A percentile compares a stretch with the other conserved stretches of the same genome.
phyloP scores from a whole-genome alignment of 352 stramenopile genomes.

The Globisporangium okanoganense region DNA sequence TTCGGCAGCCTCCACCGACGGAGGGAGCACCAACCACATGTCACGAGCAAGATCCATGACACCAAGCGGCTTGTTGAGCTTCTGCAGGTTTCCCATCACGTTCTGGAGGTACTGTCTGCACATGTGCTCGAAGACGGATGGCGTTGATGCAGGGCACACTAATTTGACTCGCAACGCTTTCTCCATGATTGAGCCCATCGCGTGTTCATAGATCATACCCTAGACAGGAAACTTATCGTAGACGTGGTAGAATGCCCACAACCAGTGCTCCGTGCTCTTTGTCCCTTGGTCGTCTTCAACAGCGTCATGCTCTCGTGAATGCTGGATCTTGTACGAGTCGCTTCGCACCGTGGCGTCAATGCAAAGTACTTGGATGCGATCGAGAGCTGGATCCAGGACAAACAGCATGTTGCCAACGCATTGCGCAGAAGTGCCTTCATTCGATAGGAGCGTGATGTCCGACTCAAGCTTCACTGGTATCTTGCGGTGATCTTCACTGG shows the following conservation, averaged over 20 bases:
- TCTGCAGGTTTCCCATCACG: conserved; percentile 43
- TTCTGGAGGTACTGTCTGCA: conserved; percentile 19
- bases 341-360: conserved; percentile 36
- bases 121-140: background rate
- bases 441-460: conserved; percentile 6
- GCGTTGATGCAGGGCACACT: conserved; percentile 6
- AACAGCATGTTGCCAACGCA: conserved; percentile 29
- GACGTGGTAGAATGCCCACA: conserved; percentile 33
- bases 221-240: conserved; percentile 53
- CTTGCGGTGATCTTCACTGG: conserved; percentile 27
- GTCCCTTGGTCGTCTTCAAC: background rate
- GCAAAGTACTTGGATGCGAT: conserved; percentile 14
- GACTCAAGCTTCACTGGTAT: conserved; percentile 21
- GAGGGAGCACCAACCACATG: background rate
- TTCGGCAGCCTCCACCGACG: background rate
- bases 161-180: conserved; percentile 23
- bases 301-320: conserved; percentile 3
- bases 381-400: conserved; percentile 18
- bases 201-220: conserved; percentile 6
- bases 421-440: conserved; percentile 11
- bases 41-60: conserved; percentile 28
- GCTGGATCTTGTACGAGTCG: conserved; percentile 45
- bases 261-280: background rate
- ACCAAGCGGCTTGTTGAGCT: conserved; percentile 51
- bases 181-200: background rate